Conservation (phyloP, 805 yeast genomes). For the Starmerella potacharoeniae region DNA sequence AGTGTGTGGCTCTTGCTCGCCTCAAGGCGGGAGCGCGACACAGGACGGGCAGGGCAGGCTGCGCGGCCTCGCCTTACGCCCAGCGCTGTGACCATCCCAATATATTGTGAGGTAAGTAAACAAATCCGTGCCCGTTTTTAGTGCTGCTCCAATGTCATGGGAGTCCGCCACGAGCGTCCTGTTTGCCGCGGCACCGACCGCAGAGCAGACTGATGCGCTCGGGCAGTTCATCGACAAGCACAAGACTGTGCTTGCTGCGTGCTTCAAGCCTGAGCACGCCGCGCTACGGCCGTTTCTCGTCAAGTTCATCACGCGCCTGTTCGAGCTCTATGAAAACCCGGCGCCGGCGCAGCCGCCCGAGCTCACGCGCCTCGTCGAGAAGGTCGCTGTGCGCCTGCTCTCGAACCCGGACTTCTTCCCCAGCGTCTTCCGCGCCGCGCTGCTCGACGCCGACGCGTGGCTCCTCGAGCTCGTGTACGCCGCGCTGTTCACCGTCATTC, state of each 20-base stretch:
- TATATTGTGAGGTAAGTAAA: not conserved
- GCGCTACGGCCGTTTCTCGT: slow-evolving; percentile 8
- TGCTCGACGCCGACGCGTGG: slow-evolving; percentile 2
- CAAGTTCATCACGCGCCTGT: slow-evolving; percentile 12
- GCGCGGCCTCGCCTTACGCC: too few species aligned
- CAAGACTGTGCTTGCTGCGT: slow-evolving; percentile 9
- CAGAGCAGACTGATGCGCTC: slow-evolving; percentile 17
- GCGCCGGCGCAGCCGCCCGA: not conserved
- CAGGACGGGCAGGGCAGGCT: too few species aligned
- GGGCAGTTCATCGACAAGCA: slow-evolving; percentile 14
- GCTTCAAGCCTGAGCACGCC: slow-evolving; percentile 9
- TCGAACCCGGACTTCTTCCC: slow-evolving; percentile 16
- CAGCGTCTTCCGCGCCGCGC: slow-evolving; percentile 13
- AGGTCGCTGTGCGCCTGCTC: slow-evolving; percentile 11
- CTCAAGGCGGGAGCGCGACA: too few species aligned
- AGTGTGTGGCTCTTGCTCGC: too few species aligned
- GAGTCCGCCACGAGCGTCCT: slow-evolving; percentile 17
- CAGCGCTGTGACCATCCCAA: not conserved
- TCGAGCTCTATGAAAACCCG: slow-evolving; percentile 10
- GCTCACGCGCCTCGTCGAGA: slow-evolving; percentile 10
- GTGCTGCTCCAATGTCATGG: slow-evolving; percentile 16
- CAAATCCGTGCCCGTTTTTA: not conserved
- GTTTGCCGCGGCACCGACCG: slow-evolving; percentile 11
- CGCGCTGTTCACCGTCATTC: slow-evolving; percentile 20
- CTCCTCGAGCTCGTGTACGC: slow-evolving; percentile 20